These are phyloP conservation scores for Rubia peregrina DNA, from an alignment of 305 asterid species.

Conservation along the genomic window DNA sequence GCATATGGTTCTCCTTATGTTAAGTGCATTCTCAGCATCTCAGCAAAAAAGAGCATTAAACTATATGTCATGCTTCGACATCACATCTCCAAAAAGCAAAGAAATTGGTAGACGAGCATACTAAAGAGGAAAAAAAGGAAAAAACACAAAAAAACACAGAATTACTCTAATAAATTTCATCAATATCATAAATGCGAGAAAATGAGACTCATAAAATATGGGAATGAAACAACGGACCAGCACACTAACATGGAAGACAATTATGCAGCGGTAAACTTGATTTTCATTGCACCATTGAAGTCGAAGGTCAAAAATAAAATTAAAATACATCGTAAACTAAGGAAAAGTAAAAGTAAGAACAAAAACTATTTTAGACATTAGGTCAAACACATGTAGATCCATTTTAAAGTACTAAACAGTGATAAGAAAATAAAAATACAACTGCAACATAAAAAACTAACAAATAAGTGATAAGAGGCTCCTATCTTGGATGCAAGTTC, in stretches of 20 bases:
- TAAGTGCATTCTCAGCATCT: slow-evolving; percentile 9
- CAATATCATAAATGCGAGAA: background rate
- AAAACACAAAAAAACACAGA: background rate
- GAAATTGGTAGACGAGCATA: background rate
- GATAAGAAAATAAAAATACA: background rate
- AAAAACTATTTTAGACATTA: too few relatives aligned
- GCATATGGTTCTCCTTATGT: slow-evolving; percentile 9
- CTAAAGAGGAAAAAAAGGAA: background rate
- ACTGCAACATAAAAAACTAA: background rate
- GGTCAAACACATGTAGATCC: too few relatives aligned
- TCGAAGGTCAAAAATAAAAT: too few relatives aligned
- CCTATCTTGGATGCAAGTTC: slow-evolving; percentile 44
- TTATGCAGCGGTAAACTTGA: too few relatives aligned
- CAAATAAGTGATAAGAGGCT: background rate
- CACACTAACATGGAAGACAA: too few relatives aligned
- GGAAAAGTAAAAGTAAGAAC: too few relatives aligned
- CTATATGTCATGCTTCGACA: slow-evolving; percentile 17
- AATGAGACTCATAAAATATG: background rate
- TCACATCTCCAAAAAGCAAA: slow-evolving; percentile 11
- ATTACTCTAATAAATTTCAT: background rate
- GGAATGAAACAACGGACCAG: too few relatives aligned
- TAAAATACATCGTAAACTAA: too few relatives aligned
- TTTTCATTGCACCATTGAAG: too few relatives aligned
- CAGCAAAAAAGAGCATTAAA: slow-evolving; percentile 13
- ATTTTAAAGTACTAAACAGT: too few relatives aligned